phyloP scores from a whole-genome alignment of 257 asterid species.

The Agastache rugosa region DNA sequence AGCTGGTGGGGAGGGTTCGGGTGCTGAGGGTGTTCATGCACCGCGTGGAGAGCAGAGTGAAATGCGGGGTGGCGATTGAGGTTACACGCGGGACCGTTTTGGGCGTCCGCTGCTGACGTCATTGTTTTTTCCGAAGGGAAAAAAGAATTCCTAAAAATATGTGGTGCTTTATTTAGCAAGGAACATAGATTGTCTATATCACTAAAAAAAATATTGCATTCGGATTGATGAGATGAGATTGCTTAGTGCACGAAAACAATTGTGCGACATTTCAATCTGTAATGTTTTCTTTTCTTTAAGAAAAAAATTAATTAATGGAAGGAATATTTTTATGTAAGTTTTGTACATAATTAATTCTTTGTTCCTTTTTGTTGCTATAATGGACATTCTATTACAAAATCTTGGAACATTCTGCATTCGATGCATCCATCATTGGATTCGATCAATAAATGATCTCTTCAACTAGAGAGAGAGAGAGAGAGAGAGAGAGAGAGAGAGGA shows the following conservation, averaged over 20 bases:
- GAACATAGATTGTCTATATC: slow-evolving; percentile 15
- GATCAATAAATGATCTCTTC: neutral
- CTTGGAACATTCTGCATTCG: neutral
- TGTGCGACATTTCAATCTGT: slow-evolving; percentile 39
- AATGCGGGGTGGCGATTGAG: slow-evolving; percentile 78
- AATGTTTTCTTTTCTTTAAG: slow-evolving; percentile 1
- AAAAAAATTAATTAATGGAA: slow-evolving; percentile 10
- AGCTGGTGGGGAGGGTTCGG: slow-evolving; percentile 84
- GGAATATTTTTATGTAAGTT: neutral
- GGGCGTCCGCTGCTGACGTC: slow-evolving; percentile 77
- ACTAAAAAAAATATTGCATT: slow-evolving; percentile 15
- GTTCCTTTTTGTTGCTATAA: neutral
- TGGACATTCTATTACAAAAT: neutral
- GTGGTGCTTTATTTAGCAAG: slow-evolving; percentile 19
- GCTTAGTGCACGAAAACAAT: slow-evolving; percentile 30
- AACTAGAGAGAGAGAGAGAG: neutral
- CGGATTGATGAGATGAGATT: slow-evolving; percentile 31
- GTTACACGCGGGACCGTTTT: slow-evolving; percentile 70
- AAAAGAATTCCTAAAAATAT: neutral
- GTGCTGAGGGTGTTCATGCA: slow-evolving; percentile 87
- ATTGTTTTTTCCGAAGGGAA: neutral
- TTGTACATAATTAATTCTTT: neutral
- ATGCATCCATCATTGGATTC: too few relatives aligned
- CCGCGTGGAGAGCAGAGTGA: slow-evolving; percentile 67
- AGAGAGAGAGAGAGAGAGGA: neutral